Evolutionary conservation across 495 filamentous ascomycete species (phyloP).

Genomic region (Hypoxylon crocopeplum): DNA sequence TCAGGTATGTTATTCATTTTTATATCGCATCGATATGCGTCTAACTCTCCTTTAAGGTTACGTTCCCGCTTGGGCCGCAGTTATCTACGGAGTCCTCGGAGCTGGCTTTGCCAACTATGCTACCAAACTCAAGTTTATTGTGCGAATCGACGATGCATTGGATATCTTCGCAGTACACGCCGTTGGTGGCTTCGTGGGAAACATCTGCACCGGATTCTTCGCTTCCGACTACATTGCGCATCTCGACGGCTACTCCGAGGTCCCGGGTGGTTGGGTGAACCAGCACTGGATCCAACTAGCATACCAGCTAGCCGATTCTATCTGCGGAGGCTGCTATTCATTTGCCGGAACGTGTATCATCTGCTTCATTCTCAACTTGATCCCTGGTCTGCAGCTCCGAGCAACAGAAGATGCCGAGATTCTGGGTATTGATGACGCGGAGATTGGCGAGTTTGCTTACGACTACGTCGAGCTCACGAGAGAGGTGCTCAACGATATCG

Average conservation of each 20-base stretch:
- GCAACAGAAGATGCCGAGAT: conserved; percentile 86
- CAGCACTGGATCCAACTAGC: conserved; percentile 87
- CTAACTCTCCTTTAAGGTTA: conserved; percentile 58
- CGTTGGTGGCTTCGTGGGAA: conserved; percentile 87
- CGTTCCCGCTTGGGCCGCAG: conserved; percentile 92
- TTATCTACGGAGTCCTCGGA: conserved; percentile 86
- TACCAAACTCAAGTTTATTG: conserved; percentile 92
- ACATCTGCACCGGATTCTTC: conserved; percentile 89
- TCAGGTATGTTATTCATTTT: conserved; percentile 55
- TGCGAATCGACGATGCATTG: conserved; percentile 86
- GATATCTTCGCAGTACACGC: conserved; percentile 95
- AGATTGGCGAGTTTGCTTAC: conserved; percentile 98
- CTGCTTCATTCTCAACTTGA: conserved; percentile 83
- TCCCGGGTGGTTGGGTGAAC: conserved; percentile 90
- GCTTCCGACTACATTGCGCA: conserved; percentile 90
- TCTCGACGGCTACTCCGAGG: conserved; percentile 76
- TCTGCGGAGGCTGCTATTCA: conserved; percentile 83
- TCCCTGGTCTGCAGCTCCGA: conserved; percentile 83
- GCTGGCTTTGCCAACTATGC: conserved; percentile 91
- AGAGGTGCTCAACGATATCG: conserved; percentile 76
- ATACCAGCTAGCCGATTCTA: conserved; percentile 88
- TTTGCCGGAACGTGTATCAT: conserved; percentile 88
- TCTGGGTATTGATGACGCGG: conserved; percentile 89
- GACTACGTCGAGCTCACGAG: conserved; percentile 94
- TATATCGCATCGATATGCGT: background rate